Percentiles rank a stretch among this genome's conserved stretches.
These are phyloP conservation scores for Protomyces arabidopsidicola DNA, from an alignment of 1,139 yeast species.

Conservation along the genomic window DNA sequence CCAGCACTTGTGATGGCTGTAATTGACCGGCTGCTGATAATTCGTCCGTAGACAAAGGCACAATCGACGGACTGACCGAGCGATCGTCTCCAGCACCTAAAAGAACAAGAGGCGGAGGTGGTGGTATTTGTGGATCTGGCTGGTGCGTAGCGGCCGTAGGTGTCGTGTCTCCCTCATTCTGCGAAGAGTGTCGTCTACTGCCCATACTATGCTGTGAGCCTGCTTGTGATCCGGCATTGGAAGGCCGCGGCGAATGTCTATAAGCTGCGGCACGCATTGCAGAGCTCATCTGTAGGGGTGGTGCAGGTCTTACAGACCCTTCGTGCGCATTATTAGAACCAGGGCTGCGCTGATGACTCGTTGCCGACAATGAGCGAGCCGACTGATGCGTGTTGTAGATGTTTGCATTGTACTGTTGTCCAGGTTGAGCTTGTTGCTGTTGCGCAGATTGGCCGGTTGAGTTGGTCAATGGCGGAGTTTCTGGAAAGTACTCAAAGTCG, in stretches of 20 bases:
- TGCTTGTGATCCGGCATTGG: neutral
- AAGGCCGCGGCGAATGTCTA: neutral
- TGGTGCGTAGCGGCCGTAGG: neutral
- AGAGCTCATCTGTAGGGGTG: neutral
- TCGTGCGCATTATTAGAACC: neutral
- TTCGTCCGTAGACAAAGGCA: slow-evolving; percentile 15
- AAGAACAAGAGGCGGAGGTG: neutral
- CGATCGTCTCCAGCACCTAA: slow-evolving; percentile 11
- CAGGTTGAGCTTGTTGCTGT: neutral
- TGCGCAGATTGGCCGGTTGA: neutral
- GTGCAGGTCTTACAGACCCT: slow-evolving; percentile 6
- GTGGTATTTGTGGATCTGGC: neutral
- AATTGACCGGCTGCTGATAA: neutral
- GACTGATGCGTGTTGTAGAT: neutral
- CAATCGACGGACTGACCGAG: slow-evolving; percentile 4
- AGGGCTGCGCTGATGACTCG: neutral
- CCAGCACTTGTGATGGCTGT: neutral
- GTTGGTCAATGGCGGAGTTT: slow-evolving; percentile 14
- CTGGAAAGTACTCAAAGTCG: slow-evolving; percentile 25
- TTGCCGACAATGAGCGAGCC: neutral
- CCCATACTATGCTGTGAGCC: neutral
- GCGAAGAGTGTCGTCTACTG: neutral
- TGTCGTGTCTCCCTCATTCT: neutral
- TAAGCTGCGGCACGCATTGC: neutral
- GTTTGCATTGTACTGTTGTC: neutral